Evolutionary conservation across 805 yeast species (phyloP).

Genomic region (Metschnikowia peoriensis): DNA sequence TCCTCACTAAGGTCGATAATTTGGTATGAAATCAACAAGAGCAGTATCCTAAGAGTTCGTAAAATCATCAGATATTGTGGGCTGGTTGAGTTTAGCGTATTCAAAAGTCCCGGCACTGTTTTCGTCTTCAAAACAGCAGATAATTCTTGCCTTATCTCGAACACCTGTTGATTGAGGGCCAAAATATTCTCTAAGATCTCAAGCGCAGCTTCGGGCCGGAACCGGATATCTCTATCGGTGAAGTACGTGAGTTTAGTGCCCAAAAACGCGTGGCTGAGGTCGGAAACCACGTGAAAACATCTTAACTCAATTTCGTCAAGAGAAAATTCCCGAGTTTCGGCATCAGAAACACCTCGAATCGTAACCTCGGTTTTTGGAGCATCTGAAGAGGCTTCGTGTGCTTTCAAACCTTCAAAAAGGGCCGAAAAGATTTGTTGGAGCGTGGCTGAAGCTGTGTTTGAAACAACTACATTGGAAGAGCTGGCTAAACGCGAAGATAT

Average conservation of each 20-base stretch:
- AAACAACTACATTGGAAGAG: conserved; percentile 71
- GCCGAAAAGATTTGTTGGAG: conserved; percentile 79
- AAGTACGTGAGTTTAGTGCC: conserved; percentile 55
- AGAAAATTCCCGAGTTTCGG: not conserved
- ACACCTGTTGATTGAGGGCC: conserved; percentile 56
- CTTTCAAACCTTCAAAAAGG: conserved; percentile 60
- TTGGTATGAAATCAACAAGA: conserved; percentile 56
- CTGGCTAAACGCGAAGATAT: conserved; percentile 69
- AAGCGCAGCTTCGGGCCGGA: conserved; percentile 61
- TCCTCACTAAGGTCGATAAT: conserved; percentile 66
- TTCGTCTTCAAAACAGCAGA: conserved; percentile 62
- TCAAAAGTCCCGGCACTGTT: conserved; percentile 71
- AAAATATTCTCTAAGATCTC: conserved; percentile 82
- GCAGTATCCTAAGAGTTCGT: conserved; percentile 71
- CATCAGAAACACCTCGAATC: not conserved
- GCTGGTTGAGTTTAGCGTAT: conserved; percentile 53
- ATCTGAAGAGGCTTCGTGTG: conserved; percentile 11
- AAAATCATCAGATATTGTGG: conserved; percentile 68
- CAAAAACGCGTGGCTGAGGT: conserved; percentile 67
- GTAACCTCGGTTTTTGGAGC: not conserved
- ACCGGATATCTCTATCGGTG: conserved; percentile 48
- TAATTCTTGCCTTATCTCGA: conserved; percentile 60
- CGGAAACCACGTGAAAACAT: conserved; percentile 66
- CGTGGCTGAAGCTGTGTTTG: conserved; percentile 91
- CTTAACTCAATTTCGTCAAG: conserved; percentile 62